Evolutionary conservation across 371 early-diverging fungal genomes (phyloP).

Genomic region (Saksenaea vasiformis): DNA sequence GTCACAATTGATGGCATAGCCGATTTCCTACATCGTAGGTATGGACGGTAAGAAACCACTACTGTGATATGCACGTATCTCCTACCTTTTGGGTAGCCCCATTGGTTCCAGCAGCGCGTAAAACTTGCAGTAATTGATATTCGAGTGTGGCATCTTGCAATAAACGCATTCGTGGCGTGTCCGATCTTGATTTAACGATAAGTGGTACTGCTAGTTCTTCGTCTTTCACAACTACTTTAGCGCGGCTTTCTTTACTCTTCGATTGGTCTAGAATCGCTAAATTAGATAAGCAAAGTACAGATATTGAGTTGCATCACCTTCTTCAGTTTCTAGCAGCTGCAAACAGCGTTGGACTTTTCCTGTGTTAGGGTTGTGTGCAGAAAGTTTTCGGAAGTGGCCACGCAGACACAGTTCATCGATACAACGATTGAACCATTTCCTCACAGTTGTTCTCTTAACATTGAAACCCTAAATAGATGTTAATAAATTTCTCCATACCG

Average conservation of each 20-base stretch:
- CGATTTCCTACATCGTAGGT: constrained; percentile 16
- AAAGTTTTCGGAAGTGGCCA: constrained; percentile 23
- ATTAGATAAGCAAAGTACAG: neutral
- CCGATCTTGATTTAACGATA: constrained; percentile 1
- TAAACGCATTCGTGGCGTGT: neutral
- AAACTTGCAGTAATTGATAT: constrained; percentile 17
- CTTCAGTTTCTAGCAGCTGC: constrained; percentile 11
- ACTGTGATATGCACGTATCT: neutral
- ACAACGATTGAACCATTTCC: constrained; percentile 40
- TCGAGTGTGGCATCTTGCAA: constrained; percentile 4
- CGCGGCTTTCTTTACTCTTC: neutral
- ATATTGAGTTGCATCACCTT: constrained; percentile 11
- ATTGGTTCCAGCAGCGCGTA: constrained; percentile 14
- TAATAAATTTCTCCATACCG: neutral
- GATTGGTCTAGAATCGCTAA: neutral
- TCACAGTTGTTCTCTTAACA: constrained; percentile 2
- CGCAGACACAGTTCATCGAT: constrained; percentile 22
- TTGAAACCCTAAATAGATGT: constrained; percentile 34
- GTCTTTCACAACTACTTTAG: neutral
- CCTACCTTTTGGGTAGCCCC: constrained; percentile 34
- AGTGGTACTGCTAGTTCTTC: constrained; percentile 5
- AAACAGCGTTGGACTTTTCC: constrained; percentile 22
- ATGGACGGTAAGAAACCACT: neutral
- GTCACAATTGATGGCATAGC: constrained; percentile 1
- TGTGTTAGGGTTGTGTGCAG: constrained; percentile 4